phyloP scores from a whole-genome alignment of 2,329 filamentous ascomycete genomes.

The Ascochyta lentis region DNA sequence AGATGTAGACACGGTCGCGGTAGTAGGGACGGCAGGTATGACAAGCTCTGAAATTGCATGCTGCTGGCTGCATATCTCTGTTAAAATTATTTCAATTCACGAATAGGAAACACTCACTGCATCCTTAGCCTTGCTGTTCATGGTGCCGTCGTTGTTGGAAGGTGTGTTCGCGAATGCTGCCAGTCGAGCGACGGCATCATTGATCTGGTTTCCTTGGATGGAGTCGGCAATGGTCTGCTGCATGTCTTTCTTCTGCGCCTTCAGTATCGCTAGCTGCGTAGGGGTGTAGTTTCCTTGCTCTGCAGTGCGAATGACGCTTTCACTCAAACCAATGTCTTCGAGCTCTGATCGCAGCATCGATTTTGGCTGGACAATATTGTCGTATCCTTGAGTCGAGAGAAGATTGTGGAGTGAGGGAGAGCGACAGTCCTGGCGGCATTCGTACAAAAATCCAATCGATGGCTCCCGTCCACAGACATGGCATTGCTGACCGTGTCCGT shows the following conservation, averaged over 20 bases:
- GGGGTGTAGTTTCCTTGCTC: conserved; percentile 44
- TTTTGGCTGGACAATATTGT: conserved; percentile 10
- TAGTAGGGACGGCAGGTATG: conserved; percentile 59
- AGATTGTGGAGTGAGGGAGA: conserved; percentile 15
- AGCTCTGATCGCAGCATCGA: conserved; percentile 38
- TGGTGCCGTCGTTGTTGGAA: conserved; percentile 31
- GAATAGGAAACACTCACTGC: conserved; percentile 18
- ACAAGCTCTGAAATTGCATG: conserved; percentile 56
- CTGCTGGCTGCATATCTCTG: background rate
- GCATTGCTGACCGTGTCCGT: conserved; percentile 61
- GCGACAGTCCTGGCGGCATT: conserved; percentile 68
- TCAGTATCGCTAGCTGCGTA: conserved; percentile 41
- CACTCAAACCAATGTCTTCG: conserved; percentile 38
- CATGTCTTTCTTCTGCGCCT: conserved; percentile 40
- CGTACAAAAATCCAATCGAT: conserved; percentile 74
- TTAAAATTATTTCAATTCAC: background rate
- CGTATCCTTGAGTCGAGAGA: background rate
- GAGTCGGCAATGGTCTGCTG: conserved; percentile 36
- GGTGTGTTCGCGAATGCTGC: conserved; percentile 15
- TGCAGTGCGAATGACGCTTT: conserved; percentile 43
- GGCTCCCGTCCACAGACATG: conserved; percentile 63
- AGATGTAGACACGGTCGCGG: conserved; percentile 55
- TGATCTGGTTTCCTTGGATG: conserved; percentile 27
- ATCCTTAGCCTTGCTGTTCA: conserved; percentile 21
- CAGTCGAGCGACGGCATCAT: conserved; percentile 25